Percentiles rank a stretch among this genome's conserved stretches.
phyloP scores from a whole-genome alignment of 305 asterid genomes.

The Fraxinus angustifolia region DNA sequence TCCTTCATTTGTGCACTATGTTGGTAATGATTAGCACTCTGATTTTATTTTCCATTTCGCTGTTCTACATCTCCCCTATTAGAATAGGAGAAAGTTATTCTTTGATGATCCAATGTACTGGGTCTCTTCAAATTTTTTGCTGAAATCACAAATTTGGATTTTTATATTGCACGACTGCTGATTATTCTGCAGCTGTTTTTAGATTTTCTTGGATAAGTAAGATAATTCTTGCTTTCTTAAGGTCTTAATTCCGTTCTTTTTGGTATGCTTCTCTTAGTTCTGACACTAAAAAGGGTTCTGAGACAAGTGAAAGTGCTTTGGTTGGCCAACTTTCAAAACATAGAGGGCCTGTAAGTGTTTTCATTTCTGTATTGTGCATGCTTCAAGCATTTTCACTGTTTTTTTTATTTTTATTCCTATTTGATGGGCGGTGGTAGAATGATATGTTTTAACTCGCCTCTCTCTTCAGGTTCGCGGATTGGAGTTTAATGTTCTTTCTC shows the following conservation, averaged over 20 bases:
- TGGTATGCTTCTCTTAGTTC: conserved; percentile 34
- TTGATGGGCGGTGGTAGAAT: conserved; percentile 20
- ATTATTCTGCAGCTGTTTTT: conserved; percentile 3
- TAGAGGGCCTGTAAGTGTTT: conserved; percentile 74
- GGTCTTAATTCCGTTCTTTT: conserved; percentile 14
- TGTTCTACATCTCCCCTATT: not conserved
- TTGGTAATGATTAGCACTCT: not conserved
- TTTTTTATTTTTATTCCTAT: not conserved
- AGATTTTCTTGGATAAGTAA: not conserved
- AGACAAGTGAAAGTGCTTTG: conserved; percentile 59
- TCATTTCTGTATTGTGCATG: not conserved
- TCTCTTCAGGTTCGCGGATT: conserved; percentile 71
- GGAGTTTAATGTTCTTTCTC: conserved; percentile 70
- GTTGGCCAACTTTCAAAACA: conserved; percentile 68
- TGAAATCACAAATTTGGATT: conserved; percentile 8
- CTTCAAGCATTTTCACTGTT: not conserved
- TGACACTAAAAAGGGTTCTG: conserved; percentile 46
- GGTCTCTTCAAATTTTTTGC: not conserved
- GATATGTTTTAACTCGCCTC: conserved; percentile 11
- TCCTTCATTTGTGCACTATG: not conserved
- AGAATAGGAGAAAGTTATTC: not conserved
- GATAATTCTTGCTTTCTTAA: not conserved
- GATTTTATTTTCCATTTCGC: not conserved
- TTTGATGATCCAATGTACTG: not conserved
- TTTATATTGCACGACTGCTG: conserved; percentile 12